Conservation (phyloP, 345 rosid species). For the Ricinus communis region DNA sequence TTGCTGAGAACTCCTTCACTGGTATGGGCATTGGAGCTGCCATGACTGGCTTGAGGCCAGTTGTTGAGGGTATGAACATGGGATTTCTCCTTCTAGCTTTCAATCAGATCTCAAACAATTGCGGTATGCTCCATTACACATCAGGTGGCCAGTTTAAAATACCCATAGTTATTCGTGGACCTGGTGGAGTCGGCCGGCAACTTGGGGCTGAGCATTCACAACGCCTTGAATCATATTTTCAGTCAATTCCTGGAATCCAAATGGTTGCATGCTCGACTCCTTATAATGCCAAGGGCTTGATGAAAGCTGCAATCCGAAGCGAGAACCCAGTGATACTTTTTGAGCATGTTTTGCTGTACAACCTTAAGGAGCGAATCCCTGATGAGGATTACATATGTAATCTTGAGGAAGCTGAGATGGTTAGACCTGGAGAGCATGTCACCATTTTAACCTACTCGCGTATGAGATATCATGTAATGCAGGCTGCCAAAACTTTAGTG, state of each 20-base stretch:
- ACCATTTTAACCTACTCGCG: constrained; percentile 88
- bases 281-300: constrained; percentile 96
- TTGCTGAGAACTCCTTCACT: constrained; percentile 92
- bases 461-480: constrained; percentile 98
- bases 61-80: constrained; percentile 96
- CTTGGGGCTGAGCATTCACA: constrained; percentile 98
- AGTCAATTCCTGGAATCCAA: constrained; percentile 97
- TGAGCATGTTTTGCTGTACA: constrained; percentile 95
- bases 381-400: constrained; percentile 85
- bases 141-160: constrained; percentile 96
- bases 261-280: constrained; percentile 99
- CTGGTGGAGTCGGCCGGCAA: constrained; percentile 97
- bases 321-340: constrained; percentile 95
- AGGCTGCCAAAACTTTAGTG: constrained; percentile 87
- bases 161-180: constrained; percentile 93
- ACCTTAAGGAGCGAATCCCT: constrained; percentile 92
- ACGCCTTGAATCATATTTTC: constrained; percentile 93
- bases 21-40: constrained; percentile 99
- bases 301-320: constrained; percentile 98
- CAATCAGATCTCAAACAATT: constrained; percentile 97
- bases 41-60: constrained; percentile 88
- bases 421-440: constrained; percentile 86
- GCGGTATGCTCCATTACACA: constrained; percentile 98
- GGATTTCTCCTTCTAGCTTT: constrained; percentile 96
- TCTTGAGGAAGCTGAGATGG: constrained; percentile 97